Evolutionary conservation across 345 rosid species (phyloP), one percentile per base, ranked within the genome.

Genomic region (Salix koriyanagi): DNA sequence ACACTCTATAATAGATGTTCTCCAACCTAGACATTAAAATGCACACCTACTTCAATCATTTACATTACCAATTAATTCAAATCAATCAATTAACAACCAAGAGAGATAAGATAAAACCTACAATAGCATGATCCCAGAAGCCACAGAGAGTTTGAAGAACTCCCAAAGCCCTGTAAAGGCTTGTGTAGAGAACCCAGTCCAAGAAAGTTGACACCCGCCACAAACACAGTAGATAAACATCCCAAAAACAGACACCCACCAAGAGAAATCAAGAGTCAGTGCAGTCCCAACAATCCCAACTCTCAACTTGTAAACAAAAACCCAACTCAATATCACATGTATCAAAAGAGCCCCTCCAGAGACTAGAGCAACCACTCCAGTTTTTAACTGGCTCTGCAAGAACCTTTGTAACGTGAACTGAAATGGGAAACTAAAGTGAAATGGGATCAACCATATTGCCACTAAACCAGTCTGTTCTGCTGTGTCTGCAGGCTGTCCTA

Each of bases 101-200:
- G 7, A 32, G 48, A 65, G 52, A 70, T 11, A 70, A 21, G 36
- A 75, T 1, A 50, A 61, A 34, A 70, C 84, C 69, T 83, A 84
- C 90, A 60, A 73, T 60, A 88, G 84, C 93, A 88, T 90, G 66
- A 88, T 64, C 65, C 90, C 91, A 39, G 89, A 90, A 71, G 91
- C 91, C 66, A 82, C 65, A 26, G 91, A 84, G 67, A 90, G 89
- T 74, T 85, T 87, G 70, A 84, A 77, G 73, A 90, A 85, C 34
- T 82, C 85, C 88, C 85, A 86, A 19, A 90, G 84, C 30, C 89
- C 90, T 62, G 64, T 4, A 68, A 88, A 84, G 54, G 93, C 90
- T 68, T 87, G 88, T 73, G 67, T n/a, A 46, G 89, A 87, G 80
- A 88, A 88, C 69, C 89, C 90, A 61, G 85, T 78, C 91, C 93